Conservation (phyloP, 495 filamentous ascomycete genomes). For the Xylaria cubensis region DNA sequence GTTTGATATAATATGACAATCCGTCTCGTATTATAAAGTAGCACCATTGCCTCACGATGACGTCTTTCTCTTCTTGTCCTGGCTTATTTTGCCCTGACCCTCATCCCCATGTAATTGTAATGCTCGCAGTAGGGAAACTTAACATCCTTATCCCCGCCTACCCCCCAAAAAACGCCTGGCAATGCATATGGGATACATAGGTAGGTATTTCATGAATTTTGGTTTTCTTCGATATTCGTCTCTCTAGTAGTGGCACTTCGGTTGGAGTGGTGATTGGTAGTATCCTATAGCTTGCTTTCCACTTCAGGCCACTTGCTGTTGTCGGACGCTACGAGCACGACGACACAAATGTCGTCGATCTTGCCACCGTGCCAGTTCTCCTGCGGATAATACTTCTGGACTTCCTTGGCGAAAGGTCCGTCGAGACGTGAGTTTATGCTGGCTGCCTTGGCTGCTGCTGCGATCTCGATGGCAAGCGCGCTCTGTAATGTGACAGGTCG, state of each 20-base stretch:
- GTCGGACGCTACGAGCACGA: conserved; percentile 75
- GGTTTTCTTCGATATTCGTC: neutral
- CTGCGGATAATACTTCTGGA: conserved; percentile 82
- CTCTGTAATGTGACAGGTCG: conserved; percentile 67
- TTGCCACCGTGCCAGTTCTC: conserved; percentile 88
- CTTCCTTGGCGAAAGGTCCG: conserved; percentile 93
- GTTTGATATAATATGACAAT: neutral
- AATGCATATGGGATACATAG: conserved; percentile 25
- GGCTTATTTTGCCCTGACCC: neutral
- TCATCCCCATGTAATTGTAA: neutral
- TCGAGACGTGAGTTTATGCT: conserved; percentile 79
- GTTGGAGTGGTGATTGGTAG: neutral
- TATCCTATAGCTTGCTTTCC: conserved; percentile 48
- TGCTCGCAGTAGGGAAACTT: conserved; percentile 13
- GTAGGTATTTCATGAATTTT: neutral
- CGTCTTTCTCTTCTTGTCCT: neutral
- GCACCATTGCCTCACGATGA: neutral
- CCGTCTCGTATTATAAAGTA: neutral
- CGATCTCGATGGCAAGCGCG: conserved; percentile 77
- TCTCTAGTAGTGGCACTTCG: neutral
- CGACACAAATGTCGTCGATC: conserved; percentile 85
- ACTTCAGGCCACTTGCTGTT: conserved; percentile 42
- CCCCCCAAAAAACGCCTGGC: conserved; percentile 25
- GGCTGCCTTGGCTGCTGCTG: conserved; percentile 79
- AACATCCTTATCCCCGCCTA: conserved; percentile 5